Conservation (phyloP, 805 yeast species). For the Metschnikowia shivogae region DNA sequence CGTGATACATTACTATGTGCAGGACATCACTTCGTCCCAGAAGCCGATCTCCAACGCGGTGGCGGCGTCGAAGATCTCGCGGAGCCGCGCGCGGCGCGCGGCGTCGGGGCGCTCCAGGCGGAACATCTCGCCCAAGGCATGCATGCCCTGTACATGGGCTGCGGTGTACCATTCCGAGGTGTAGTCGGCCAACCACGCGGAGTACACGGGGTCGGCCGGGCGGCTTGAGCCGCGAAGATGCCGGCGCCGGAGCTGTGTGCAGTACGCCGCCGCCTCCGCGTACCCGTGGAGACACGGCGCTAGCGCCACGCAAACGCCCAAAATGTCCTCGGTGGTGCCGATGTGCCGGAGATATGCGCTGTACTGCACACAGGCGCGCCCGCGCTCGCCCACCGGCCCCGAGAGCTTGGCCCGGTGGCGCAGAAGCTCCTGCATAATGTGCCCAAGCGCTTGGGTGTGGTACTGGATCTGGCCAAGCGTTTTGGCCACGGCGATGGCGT, state of each 20-base stretch:
- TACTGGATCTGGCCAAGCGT: constrained; percentile 46
- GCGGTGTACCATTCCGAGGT: constrained; percentile 51
- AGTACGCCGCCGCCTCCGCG: constrained; percentile 48
- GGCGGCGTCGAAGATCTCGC: constrained; percentile 57
- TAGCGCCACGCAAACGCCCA: constrained; percentile 62
- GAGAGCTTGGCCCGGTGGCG: constrained; percentile 51
- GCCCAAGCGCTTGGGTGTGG: constrained; percentile 47
- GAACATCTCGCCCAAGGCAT: constrained; percentile 43
- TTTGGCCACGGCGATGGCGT: constrained; percentile 62
- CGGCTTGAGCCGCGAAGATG: constrained; percentile 19
- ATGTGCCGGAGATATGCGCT: constrained; percentile 55
- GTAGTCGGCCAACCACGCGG: constrained; percentile 62
- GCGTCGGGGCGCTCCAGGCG: constrained; percentile 27
- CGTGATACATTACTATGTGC: too few relatives aligned
- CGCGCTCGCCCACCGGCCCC: constrained; percentile 40
- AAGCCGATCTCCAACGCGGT: constrained; percentile 59
- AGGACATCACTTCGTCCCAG: constrained; percentile 51
- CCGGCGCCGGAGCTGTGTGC: constrained; percentile 17
- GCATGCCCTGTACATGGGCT: constrained; percentile 50
- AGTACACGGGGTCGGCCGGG: constrained; percentile 24
- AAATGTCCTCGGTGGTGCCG: constrained; percentile 52
- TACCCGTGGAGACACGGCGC: constrained; percentile 78
- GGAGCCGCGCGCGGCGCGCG: constrained; percentile 47
- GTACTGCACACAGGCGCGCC: constrained; percentile 56
- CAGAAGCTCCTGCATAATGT: constrained; percentile 52